Evolutionary conservation across 331 rosid genomes (phyloP), one percentile per base, ranked within the genome.

Genomic region (Malus hybrid): DNA sequence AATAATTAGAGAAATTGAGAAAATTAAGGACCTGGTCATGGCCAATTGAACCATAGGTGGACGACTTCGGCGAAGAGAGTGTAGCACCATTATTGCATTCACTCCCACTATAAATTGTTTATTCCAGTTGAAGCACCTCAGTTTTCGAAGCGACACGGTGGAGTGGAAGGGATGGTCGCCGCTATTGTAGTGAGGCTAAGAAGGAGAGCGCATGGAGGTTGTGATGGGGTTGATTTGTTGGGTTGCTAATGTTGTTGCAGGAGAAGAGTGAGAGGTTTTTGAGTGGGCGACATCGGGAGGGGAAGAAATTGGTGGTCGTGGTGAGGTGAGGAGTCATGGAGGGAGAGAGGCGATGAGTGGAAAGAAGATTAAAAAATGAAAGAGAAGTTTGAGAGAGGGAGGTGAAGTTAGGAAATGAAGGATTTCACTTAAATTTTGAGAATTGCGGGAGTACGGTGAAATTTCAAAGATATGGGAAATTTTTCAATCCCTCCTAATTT

Each of bases 151-250:
- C 20, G 97, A 85, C 15, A 92, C 91, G 10, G 99, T 90, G 59
- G 97, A 94, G 73, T 90, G 99, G 80, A 92, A 94, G 22, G 78
- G 70, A 60, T 22, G 5, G 24, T 85, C 88, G 59, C 86, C 89
- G 62, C 96, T 88, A 86, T 88, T 90, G 32, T 79, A 88, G 61
- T 27, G 28, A 13, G 76, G 72, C n/a, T 68, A 69, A 44, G 50
- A 6, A 18, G 44, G 70, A 24, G 69, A 60, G 74, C 3, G n/a
- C 56, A 68, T 59, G 34, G 60, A 24, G 32, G 32, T 3, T 22
- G 72, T 12, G 6, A 8, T 65, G 7, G 13, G 16, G 36, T 29
- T 59, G 16, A 18, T 19, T 33, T 34, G 16, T 60, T 2, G 12
- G 27, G 64, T 56, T 44, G 70, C 27, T 56, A 20, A 12, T 44